Percentiles rank a stretch among this genome's conserved stretches.
phyloP scores from a whole-genome alignment of 176 grass and related monocot genomes.

The Aegilops tauschii region DNA sequence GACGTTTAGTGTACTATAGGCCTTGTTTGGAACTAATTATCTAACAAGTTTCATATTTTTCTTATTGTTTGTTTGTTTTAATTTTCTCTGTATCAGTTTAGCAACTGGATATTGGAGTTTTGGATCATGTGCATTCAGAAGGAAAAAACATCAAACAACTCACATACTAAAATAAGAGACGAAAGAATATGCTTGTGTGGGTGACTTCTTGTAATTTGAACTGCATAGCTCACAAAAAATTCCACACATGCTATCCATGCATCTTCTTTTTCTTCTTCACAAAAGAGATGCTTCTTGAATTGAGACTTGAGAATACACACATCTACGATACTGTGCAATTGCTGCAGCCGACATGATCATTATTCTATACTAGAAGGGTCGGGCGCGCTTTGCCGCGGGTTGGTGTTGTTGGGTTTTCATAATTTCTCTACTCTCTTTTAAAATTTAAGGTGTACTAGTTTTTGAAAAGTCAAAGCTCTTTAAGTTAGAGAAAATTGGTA shows the following conservation, averaged over 20 bases:
- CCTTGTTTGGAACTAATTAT: neutral
- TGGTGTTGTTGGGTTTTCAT: too few species aligned
- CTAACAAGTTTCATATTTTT: neutral
- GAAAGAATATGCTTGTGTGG: neutral
- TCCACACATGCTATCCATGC: neutral
- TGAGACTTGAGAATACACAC: neutral
- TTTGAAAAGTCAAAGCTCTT: too few species aligned
- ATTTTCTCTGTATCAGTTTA: neutral
- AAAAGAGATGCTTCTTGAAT: neutral
- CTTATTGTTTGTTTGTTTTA: neutral
- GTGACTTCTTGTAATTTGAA: neutral
- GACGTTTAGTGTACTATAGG: neutral
- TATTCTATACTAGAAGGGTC: too few species aligned
- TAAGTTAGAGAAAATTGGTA: too few species aligned
- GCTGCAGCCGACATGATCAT: neutral
- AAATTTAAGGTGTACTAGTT: too few species aligned
- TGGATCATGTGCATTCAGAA: neutral
- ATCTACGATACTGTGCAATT: neutral
- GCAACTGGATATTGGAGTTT: neutral
- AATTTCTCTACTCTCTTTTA: too few species aligned
- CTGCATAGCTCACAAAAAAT: neutral
- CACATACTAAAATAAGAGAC: neutral
- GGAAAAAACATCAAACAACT: neutral
- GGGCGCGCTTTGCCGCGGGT: too few species aligned
- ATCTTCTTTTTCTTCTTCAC: neutral